These are phyloP conservation scores for Aspergillus calidoustus DNA, from an alignment of 2,329 filamentous ascomycete genomes.

Conservation along the genomic window DNA sequence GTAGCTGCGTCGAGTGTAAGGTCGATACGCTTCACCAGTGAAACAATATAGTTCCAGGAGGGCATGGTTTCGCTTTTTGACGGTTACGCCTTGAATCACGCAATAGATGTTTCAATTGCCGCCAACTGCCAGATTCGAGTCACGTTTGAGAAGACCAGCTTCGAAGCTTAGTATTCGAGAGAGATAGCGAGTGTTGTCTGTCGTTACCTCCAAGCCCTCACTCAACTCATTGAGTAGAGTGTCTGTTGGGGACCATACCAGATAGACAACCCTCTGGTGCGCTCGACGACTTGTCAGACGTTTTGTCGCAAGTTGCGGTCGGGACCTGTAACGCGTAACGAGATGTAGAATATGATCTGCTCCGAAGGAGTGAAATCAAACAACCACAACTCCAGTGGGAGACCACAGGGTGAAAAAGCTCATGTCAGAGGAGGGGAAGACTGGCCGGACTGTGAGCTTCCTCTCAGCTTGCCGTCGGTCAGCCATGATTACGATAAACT, in stretches of 20 bases:
- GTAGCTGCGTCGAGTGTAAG: constrained; percentile 61
- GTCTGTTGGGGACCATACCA: constrained; percentile 10
- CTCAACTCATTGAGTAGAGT: constrained; percentile 12
- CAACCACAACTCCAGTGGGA: constrained; percentile 7
- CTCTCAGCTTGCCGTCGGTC: constrained; percentile 13
- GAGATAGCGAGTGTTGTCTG: background rate
- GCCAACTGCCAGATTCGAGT: background rate
- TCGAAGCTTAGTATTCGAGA: background rate
- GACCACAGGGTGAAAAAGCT: constrained; percentile 7
- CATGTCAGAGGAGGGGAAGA: constrained; percentile 16
- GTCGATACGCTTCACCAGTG: constrained; percentile 56
- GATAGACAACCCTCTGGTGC: background rate
- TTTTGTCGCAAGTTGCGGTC: constrained; percentile 1
- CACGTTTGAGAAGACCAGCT: constrained; percentile 12
- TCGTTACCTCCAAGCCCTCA: constrained; percentile 1
- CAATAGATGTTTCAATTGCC: background rate
- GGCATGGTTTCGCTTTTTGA: constrained; percentile 11
- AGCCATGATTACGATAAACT: constrained; percentile 11
- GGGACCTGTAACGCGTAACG: background rate
- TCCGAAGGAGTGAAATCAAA: constrained; percentile 9
- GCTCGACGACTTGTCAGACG: constrained; percentile 3
- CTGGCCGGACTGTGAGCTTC: constrained; percentile 10
- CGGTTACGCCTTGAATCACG: background rate
- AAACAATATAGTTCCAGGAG: constrained; percentile 26
- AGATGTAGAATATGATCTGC: constrained; percentile 13